Evolutionary conservation across 2,329 filamentous ascomycete species (phyloP), one percentile per base, ranked within the genome.

Genomic region (Scedosporium dehoogii): DNA sequence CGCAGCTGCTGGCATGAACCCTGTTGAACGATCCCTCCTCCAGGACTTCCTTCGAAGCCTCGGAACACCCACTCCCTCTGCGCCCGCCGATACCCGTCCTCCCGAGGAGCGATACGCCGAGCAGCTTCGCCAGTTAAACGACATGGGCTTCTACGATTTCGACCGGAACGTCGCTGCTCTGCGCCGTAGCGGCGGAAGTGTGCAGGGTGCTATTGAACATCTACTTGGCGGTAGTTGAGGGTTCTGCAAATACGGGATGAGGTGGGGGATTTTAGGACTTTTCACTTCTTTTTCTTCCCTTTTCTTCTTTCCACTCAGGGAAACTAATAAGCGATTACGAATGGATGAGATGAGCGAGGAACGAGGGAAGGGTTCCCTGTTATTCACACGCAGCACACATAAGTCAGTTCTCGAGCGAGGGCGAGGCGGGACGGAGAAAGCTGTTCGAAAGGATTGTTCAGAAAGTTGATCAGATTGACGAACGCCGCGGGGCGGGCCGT

Each of bases 111-210:
- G 91, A 64, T 99, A 96, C 69, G 92, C 90, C 3, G 87, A 90
- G 38, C 93, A 99, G 75, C 79, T 99, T 59, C 82, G 91, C 64
- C 92, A 97, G 76, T 78, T 99, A 65, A 99, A 99, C 73, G 94
- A 97, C 67, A 99, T 99, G 94, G 94, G 94, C 3, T 99, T 99
- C 76, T 96, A 86, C 72, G 92, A 99, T 71, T 99, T 97, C 71
- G 93, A 99, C 60, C 80, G 90, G 68, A 99, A 99, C 69, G 85
- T 99, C 38, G 86, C 89, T 62, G 94, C 94, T 4, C 77, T 99
- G 70, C 83, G 93, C 73, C 84, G 93, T 69, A 91, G 90, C 64
- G 94, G 94, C 7, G 94, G 94, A 10, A 97, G 90, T 72, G 94
- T 97, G 48, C 92, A 97, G 73, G 94, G 93, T 10, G 94, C 91